Evolutionary conservation across 306 rosid species (phyloP).

Genomic region (Comarum palustre): DNA sequence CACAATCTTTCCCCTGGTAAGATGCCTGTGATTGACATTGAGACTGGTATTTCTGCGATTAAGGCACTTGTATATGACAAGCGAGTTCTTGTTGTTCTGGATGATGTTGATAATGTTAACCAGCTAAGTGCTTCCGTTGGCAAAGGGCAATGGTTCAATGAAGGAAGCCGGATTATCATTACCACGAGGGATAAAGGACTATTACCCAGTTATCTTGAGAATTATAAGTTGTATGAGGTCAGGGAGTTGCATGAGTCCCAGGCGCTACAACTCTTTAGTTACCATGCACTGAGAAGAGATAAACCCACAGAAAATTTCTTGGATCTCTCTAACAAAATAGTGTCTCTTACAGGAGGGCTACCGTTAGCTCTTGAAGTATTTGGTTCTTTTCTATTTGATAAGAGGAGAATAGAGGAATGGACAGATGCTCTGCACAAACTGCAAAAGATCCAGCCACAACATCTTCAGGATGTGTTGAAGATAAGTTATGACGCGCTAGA

Average conservation of each 20-base stretch:
- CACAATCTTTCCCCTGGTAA: conserved; percentile 17
- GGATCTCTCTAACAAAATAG: conserved; percentile 37
- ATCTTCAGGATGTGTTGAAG: conserved; percentile 59
- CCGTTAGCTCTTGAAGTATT: conserved; percentile 75
- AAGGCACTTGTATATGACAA: conserved; percentile 12
- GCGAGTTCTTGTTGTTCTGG: conserved; percentile 50
- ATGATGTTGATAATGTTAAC: conserved; percentile 46
- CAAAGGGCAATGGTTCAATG: conserved; percentile 42
- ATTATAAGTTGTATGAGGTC: conserved; percentile 36
- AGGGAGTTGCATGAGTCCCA: conserved; percentile 29
- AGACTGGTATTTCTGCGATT: conserved; percentile 24
- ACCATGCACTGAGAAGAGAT: conserved; percentile 50
- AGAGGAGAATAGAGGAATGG: conserved; percentile 54
- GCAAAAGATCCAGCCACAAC: conserved; percentile 28
- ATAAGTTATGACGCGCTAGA: conserved; percentile 53
- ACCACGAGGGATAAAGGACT: conserved; percentile 50
- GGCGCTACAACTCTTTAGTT: conserved; percentile 50
- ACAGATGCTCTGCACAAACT: conserved; percentile 41
- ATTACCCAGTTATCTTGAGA: conserved; percentile 20
- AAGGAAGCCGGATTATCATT: conserved; percentile 51
- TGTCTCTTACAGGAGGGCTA: conserved; percentile 47
- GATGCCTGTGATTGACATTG: conserved; percentile 8
- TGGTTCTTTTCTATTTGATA: conserved; percentile 49
- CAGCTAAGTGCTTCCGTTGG: conserved; percentile 40
- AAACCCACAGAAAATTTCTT: conserved; percentile 27